Conservation (phyloP, 2,329 filamentous ascomycete genomes). For the Pseudogymnoascus sp. region DNA sequence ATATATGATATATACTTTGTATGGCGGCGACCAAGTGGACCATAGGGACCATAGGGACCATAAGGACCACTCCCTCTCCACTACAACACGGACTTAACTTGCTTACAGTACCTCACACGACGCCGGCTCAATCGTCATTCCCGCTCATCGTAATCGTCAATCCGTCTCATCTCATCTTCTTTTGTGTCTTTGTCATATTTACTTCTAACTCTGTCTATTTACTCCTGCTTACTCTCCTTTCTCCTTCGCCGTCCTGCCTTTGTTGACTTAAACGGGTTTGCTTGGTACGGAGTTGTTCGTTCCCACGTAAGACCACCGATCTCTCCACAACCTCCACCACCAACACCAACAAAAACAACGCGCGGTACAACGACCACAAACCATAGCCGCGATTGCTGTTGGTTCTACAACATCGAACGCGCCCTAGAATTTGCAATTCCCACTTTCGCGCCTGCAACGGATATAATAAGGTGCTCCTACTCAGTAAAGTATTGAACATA, state of each 20-base stretch:
- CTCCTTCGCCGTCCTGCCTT: background rate
- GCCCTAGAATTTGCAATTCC: background rate
- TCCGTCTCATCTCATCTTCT: background rate
- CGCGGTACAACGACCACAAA: background rate
- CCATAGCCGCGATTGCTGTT: background rate
- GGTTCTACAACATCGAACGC: background rate
- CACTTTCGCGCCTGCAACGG: background rate
- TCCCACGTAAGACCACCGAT: background rate
- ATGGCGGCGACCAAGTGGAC: background rate
- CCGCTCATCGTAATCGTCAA: background rate
- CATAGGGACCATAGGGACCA: background rate
- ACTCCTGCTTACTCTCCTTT: background rate
- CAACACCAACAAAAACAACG: background rate
- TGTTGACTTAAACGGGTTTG: conserved; percentile 1
- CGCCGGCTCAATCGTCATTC: background rate
- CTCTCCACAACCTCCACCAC: background rate
- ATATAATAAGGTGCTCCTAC: background rate
- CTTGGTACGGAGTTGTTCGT: background rate
- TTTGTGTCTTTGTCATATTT: background rate
- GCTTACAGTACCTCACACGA: background rate
- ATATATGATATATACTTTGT: background rate
- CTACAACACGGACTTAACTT: background rate
- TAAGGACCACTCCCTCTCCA: background rate
- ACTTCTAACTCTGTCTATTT: background rate
- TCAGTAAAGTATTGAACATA: background rate